phyloP scores from a whole-genome alignment of 1,284 basidiomycete genomes.

The Trichosporon sp. region DNA sequence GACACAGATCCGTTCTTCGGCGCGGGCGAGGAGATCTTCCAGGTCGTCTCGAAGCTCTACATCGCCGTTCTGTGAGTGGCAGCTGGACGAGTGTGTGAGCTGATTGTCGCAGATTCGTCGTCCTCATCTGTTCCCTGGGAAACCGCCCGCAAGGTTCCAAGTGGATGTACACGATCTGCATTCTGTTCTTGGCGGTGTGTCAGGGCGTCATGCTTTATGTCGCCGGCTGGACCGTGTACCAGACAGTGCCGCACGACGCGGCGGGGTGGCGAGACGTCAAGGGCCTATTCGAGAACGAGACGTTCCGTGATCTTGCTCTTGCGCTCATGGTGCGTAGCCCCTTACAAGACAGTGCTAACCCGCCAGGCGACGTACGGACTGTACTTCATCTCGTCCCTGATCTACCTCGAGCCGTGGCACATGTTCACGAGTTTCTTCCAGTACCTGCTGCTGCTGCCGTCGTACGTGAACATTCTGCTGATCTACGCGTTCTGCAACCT shows the following conservation, averaged over 20 bases:
- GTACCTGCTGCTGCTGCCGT: conserved; percentile 52
- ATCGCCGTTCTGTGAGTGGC: conserved; percentile 53
- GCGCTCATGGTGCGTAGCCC: conserved; percentile 38
- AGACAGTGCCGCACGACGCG: conserved; percentile 68
- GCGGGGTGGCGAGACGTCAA: conserved; percentile 67
- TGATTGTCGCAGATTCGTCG: conserved; percentile 27
- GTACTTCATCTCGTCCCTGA: conserved; percentile 77
- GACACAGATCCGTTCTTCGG: conserved; percentile 67
- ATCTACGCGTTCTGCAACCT: conserved; percentile 66
- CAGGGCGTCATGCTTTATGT: conserved; percentile 62
- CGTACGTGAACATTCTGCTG: conserved; percentile 75
- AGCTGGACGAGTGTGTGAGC: background rate
- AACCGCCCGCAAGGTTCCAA: conserved; percentile 82
- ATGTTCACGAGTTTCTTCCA: conserved; percentile 77
- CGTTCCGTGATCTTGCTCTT: conserved; percentile 68
- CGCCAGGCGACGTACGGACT: conserved; percentile 77
- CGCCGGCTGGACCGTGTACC: conserved; percentile 79
- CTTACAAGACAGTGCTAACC: background rate
- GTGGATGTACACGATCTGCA: conserved; percentile 61
- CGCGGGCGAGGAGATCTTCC: conserved; percentile 70
- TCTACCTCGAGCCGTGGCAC: conserved; percentile 89
- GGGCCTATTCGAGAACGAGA: conserved; percentile 60
- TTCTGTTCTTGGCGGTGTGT: conserved; percentile 44
- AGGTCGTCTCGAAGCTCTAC: conserved; percentile 64
- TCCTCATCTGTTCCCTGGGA: conserved; percentile 54